Base-by-base conservation (phyloP, 306 rosid species). In the Alnus glutinosa region DNA sequence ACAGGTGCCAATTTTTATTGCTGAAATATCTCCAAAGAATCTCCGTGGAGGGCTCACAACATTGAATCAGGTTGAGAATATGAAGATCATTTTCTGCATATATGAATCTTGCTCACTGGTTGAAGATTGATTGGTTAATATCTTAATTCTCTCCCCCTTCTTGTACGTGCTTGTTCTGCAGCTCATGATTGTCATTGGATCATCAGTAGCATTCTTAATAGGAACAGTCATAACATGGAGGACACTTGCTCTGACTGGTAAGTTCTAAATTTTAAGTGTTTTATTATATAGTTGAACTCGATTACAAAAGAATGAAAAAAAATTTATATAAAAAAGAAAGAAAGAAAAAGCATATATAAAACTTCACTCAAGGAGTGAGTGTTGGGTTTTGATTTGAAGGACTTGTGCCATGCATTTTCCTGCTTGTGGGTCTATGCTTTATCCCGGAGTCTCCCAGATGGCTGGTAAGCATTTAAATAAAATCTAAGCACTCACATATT, bases 341-440 rank as follows among this genome's bases (percentile, higher is more conserved):
- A 42, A 15, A 70, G 13, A 19, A 70, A 70, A 37, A 70, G 10
- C 9, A 10, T 34, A 34, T 34, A 34, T 70, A 50, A 71, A 14
- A 12, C 30, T 51, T 36, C 46, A 72, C 62, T 34, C n/a, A 61
- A 62, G 13, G 63, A n/a, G 57, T 76, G 48, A 80, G 54, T 49
- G 49, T 69, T 77, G 81, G 14, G 12, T 28, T 74, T 72, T 77
- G 37, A 75, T 85, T 75, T 85, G 89, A 78, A 93, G 98, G 93
- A 50, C 55, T 88, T 70, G 74, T 86, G 54, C 98, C 98, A 34
- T 92, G 90, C 86, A 71, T 90, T 70, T 77, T 79, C 73, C 85
- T 89, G 86, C 80, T 88, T 4, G 52, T 81, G 15, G 88, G 88
- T 73, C 75, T 87, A 28, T 69, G 44, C 28, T 87, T 84, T 70